Evolutionary conservation across 2,329 filamentous ascomycete genomes (phyloP).

Genomic region (Penicillium sp.): DNA sequence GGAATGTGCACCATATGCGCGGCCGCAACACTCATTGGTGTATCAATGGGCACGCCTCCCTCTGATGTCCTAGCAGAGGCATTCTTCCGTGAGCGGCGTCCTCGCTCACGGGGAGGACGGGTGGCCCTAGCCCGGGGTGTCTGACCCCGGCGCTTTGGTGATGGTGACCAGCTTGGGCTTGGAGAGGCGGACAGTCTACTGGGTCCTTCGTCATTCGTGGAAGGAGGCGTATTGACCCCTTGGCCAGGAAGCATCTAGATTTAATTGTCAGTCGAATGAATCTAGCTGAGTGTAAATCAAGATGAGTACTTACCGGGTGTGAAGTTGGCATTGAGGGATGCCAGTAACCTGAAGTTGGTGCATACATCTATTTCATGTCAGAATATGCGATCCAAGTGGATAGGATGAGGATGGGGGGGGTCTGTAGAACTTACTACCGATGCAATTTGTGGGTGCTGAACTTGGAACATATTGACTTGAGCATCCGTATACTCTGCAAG

Average conservation of each 20-base stretch:
- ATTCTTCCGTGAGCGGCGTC: slow-evolving; percentile 12
- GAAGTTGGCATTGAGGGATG: slow-evolving; percentile 15
- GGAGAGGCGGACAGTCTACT: slow-evolving; percentile 8
- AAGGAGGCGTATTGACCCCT: slow-evolving; percentile 26
- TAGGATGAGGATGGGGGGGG: background rate
- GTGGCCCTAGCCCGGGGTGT: slow-evolving; percentile 8
- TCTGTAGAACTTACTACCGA: slow-evolving; percentile 18
- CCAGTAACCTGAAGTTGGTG: slow-evolving; percentile 16
- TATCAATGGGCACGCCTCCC: slow-evolving; percentile 6
- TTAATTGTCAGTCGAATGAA: background rate
- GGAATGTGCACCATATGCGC: slow-evolving; percentile 51
- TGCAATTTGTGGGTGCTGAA: background rate
- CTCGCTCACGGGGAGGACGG: slow-evolving; percentile 4
- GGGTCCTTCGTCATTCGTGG: slow-evolving; percentile 7
- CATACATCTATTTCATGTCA: slow-evolving; percentile 19
- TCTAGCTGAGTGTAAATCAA: background rate
- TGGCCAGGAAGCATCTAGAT: slow-evolving; percentile 19
- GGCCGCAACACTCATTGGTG: slow-evolving; percentile 30
- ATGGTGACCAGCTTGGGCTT: slow-evolving; percentile 19
- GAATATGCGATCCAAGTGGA: background rate
- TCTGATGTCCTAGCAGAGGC: background rate
- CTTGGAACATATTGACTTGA: background rate
- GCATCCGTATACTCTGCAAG: background rate
- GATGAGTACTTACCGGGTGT: slow-evolving; percentile 22
- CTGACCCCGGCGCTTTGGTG: slow-evolving; percentile 6